Conservation (phyloP, 108 stramenopile genomes). For the Conticribra weissflogii region DNA sequence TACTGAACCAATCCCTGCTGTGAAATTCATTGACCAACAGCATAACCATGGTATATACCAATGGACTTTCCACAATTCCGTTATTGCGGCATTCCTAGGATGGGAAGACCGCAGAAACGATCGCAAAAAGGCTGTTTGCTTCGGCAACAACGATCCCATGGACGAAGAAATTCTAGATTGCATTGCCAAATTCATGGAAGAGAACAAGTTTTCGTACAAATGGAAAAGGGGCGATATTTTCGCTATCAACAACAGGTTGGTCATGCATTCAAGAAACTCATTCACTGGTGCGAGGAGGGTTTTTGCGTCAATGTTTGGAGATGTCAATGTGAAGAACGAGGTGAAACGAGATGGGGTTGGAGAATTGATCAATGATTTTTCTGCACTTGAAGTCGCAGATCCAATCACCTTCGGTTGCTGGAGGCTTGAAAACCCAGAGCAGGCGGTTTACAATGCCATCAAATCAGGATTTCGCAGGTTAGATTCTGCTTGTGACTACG, state of each 20-base stretch:
- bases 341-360: slow-evolving; percentile 42
- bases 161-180: slow-evolving; percentile 52
- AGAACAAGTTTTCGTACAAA: slow-evolving; percentile 63
- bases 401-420: slow-evolving; percentile 88
- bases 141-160: slow-evolving; percentile 75
- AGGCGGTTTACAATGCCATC: slow-evolving; percentile 83
- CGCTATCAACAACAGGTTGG: slow-evolving; percentile 75
- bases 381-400: slow-evolving; percentile 40
- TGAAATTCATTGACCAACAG: slow-evolving; percentile 63
- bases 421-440: slow-evolving; percentile 70
- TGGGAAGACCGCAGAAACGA: slow-evolving; percentile 82
- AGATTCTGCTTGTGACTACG: slow-evolving; percentile 96
- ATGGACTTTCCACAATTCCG: slow-evolving; percentile 63
- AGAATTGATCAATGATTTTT: slow-evolving; percentile 37
- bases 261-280: slow-evolving; percentile 84
- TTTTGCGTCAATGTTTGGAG: slow-evolving; percentile 63
- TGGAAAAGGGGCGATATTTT: slow-evolving; percentile 82
- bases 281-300: slow-evolving; percentile 66
- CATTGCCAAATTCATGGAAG: slow-evolving; percentile 71
- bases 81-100: slow-evolving; percentile 83
- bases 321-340: slow-evolving; percentile 7
- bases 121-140: slow-evolving; percentile 67
- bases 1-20: slow-evolving; percentile 70
- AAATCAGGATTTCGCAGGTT: slow-evolving; percentile 83
- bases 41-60: slow-evolving; percentile 56